A percentile compares a stretch with the other conserved stretches of the same genome.
Evolutionary conservation across 2,329 filamentous ascomycete genomes (phyloP).

Genomic region (Boeremia exigua): DNA sequence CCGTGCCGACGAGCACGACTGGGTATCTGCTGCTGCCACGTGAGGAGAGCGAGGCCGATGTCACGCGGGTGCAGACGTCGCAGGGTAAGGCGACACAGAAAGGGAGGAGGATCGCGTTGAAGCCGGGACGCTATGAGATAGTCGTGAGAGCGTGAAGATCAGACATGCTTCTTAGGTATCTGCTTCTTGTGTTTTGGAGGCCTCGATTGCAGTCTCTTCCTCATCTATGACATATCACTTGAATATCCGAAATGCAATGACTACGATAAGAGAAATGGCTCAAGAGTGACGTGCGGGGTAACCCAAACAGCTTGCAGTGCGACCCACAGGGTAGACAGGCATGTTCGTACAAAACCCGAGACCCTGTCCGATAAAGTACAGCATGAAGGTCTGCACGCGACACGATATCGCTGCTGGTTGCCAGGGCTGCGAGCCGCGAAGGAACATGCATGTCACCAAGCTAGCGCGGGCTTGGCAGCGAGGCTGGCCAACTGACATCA

Average conservation of each 20-base stretch:
- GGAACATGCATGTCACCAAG: not conserved
- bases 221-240: too few relatives aligned
- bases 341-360: too few relatives aligned
- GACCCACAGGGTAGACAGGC: too few relatives aligned
- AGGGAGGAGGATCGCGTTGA: not conserved
- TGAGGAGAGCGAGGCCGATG: constrained; percentile 16
- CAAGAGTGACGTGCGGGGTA: too few relatives aligned
- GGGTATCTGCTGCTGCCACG: constrained; percentile 22
- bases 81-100: not conserved
- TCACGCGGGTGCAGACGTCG: constrained; percentile 1
- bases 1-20: constrained; percentile 32
- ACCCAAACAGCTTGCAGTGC: too few relatives aligned
- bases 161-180: too few relatives aligned
- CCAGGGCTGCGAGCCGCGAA: not conserved
- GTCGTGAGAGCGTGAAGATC: not conserved
- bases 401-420: not conserved
- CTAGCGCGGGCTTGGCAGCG: constrained; percentile 4
- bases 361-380: too few relatives aligned
- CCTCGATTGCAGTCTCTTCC: too few relatives aligned
- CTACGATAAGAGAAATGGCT: too few relatives aligned
- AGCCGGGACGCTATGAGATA: not conserved
- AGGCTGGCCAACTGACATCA: constrained; percentile 17
- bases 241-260: too few relatives aligned
- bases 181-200: too few relatives aligned
- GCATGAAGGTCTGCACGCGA: too few relatives aligned